Base-by-base conservation (phyloP, 1,284 basidiomycete genomes). In the Takashimella koratensis region DNA sequence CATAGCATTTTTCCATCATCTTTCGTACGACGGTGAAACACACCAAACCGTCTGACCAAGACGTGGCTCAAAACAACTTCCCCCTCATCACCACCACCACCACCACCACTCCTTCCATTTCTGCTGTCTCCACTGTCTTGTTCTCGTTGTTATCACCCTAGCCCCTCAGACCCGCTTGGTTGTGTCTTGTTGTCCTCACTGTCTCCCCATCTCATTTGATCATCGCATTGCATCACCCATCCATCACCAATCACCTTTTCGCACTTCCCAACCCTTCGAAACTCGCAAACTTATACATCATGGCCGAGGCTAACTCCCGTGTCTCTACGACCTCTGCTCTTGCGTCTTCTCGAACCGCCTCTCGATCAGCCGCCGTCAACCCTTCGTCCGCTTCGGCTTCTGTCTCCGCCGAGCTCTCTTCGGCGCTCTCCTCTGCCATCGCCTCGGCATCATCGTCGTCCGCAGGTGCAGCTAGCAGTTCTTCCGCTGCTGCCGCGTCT, bases 401-500 rank as follows among this genome's bases (percentile, higher is more conserved):
- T 26, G 26, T n/a, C 45, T 46, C 45, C n/a, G n/a, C 47, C 16
- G 16, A n/a, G 24, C 26, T 27, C 16, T 48, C 30, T 19, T 48
- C 47, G 20, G 26, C 30, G 11, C 36, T 30, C 24, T n/a, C 11
- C 27, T n/a, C 47, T 20, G 30, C 30, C 36, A 24, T 40, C 42
- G 36, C 46, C 23, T 44, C 53, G 12, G 50, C 53, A 26, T 21
- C 52, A 24, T 47, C 56, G 13, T 52, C 57, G 12, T n/a, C 26
- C 42, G 42, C 30, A 8, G 30, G 10, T 36, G 30, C 30, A 8
- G 30, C 30, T 8, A 36, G 21, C 20, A 43, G 44, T 25, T 40
- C 58, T 4, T 22, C 53, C 23, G 42, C 58, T 19, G 24, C 43
- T 11, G 46, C 55, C 11, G 16, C 51, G 6, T 26, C 57, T 39